Evolutionary conservation across 2,329 filamentous ascomycete species (phyloP).

Genomic region (Cordyceps farinosa): DNA sequence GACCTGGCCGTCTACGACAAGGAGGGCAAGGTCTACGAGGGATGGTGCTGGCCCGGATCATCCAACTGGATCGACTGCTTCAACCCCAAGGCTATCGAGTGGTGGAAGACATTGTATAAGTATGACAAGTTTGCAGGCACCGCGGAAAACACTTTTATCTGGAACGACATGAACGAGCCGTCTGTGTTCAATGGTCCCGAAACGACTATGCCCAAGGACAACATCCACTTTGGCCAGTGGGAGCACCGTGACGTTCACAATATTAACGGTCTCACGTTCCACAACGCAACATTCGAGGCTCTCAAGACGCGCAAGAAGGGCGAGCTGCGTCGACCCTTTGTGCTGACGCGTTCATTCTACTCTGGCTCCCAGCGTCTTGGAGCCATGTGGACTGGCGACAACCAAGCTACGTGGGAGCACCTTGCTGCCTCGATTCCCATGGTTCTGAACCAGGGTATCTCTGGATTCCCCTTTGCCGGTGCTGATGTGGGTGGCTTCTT

Average conservation of each 20-base stretch:
- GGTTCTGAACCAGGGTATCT: conserved; percentile 87
- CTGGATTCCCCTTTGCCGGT: conserved; percentile 89
- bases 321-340: conserved; percentile 80
- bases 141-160: conserved; percentile 82
- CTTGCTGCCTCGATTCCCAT: conserved; percentile 88
- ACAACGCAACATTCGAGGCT: conserved; percentile 89
- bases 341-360: conserved; percentile 90
- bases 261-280: conserved; percentile 88
- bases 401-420: conserved; percentile 89
- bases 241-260: conserved; percentile 98
- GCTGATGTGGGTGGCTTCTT: conserved; percentile 98
- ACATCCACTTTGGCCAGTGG: conserved; percentile 86
- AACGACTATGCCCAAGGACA: conserved; percentile 98
- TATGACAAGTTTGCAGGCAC: conserved; percentile 87
- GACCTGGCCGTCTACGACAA: conserved; percentile 86
- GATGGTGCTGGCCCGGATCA: conserved; percentile 98
- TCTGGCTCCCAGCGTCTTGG: conserved; percentile 84
- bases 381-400: conserved; percentile 99
- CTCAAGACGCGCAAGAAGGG: conserved; percentile 81
- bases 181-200: conserved; percentile 98
- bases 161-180: conserved; percentile 99
- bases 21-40: conserved; percentile 82
- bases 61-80: conserved; percentile 97
- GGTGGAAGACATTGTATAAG: conserved; percentile 88
- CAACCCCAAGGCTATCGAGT: conserved; percentile 83